A percentile compares a stretch with the other conserved stretches of the same genome.
Conservation (phyloP, 23 red algal genomes). For the Gracilaria gracilis region DNA sequence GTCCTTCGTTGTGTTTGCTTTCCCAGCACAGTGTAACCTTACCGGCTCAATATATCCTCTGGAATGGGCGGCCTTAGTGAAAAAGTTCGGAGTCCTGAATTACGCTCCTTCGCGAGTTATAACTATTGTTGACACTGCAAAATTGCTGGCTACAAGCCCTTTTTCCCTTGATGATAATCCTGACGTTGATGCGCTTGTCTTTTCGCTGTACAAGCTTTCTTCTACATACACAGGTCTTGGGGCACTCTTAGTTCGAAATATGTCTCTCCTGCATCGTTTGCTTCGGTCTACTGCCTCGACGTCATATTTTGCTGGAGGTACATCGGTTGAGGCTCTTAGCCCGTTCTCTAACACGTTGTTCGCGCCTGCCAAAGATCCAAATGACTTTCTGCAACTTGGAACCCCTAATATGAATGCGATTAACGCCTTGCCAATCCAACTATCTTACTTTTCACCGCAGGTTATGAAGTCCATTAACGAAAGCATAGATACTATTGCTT, state of each 20-base stretch:
- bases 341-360: slow-evolving; percentile 31
- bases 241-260: slow-evolving; percentile 54
- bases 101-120: slow-evolving; percentile 15
- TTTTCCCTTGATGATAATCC: slow-evolving; percentile 36
- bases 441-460: not conserved
- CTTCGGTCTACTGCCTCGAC: slow-evolving; percentile 11
- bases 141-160: slow-evolving; percentile 21
- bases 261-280: slow-evolving; percentile 27
- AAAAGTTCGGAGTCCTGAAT: slow-evolving; percentile 27
- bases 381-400: slow-evolving; percentile 35
- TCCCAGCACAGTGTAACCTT: slow-evolving; percentile 71
- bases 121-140: slow-evolving; percentile 64
- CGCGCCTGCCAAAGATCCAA: not conserved
- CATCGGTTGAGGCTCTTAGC: slow-evolving; percentile 29
- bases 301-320: slow-evolving; percentile 56
- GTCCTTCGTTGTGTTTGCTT: slow-evolving; percentile 47
- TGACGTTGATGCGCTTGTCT: slow-evolving; percentile 57
- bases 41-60: slow-evolving; percentile 66
- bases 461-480: slow-evolving; percentile 12
- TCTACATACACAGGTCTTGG: slow-evolving; percentile 64
- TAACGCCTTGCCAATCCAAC: slow-evolving; percentile 17
- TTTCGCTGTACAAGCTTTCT: slow-evolving; percentile 75
- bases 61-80: slow-evolving; percentile 15
- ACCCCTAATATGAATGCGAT: slow-evolving; percentile 46
- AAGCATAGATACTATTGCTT: not conserved